A percentile compares a stretch with the other conserved stretches of the same genome.
Evolutionary conservation across 2,329 filamentous ascomycete genomes (phyloP).

Genomic region (Phaeosphaeria sp.): DNA sequence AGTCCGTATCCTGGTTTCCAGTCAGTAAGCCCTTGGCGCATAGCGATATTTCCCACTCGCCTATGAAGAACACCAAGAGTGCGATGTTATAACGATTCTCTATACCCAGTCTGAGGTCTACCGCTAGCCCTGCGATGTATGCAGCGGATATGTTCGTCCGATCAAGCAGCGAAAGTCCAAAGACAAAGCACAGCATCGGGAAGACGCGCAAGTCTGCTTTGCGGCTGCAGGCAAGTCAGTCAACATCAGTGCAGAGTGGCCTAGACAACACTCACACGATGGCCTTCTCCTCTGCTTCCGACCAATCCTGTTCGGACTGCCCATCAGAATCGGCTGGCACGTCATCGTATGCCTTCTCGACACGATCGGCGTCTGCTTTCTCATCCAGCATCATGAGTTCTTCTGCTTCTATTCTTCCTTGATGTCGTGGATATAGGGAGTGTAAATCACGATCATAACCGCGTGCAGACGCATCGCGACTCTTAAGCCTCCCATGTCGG

Average conservation of each 20-base stretch:
- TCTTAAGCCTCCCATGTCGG: conserved; percentile 2
- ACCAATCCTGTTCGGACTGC: conserved; percentile 33
- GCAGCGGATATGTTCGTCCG: conserved; percentile 31
- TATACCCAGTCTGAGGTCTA: conserved; percentile 19
- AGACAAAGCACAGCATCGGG: conserved; percentile 44
- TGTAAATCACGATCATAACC: neutral
- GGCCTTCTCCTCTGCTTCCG: conserved; percentile 36
- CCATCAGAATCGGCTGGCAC: conserved; percentile 2
- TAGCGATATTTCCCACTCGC: conserved; percentile 1
- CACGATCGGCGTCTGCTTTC: conserved; percentile 17
- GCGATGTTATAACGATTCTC: conserved; percentile 39
- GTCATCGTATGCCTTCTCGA: conserved; percentile 17
- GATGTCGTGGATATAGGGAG: neutral
- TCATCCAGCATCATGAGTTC: conserved; percentile 3
- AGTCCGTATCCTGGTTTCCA: conserved; percentile 29
- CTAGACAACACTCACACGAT: conserved; percentile 25
- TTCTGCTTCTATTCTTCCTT: neutral
- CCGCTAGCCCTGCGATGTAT: conserved; percentile 28
- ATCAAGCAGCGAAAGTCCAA: conserved; percentile 35
- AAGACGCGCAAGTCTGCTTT: conserved; percentile 42
- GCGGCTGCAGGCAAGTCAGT: conserved; percentile 17
- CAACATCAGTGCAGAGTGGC: too few relatives aligned
- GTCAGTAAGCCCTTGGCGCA: neutral
- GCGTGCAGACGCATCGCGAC: neutral
- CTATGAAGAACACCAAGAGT: conserved; percentile 41